Evolutionary conservation across 1,139 yeast genomes (phyloP), one percentile per base, ranked within the genome.

Genomic region (Protomyces lactucae-debilis): DNA sequence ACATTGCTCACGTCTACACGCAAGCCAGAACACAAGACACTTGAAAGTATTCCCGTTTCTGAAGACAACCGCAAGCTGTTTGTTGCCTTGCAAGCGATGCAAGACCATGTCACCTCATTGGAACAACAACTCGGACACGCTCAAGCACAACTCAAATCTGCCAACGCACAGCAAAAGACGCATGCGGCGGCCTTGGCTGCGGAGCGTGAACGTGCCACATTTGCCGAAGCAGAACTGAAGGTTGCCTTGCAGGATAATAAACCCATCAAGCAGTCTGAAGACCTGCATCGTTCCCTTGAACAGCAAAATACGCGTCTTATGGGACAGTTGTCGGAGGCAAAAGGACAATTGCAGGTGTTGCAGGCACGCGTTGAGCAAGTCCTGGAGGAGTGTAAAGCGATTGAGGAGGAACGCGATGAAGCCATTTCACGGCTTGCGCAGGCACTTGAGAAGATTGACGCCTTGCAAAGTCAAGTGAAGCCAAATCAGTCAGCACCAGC

Each of bases 21-120:
- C 8, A 55, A 59, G 48, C 39, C 57, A 21, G 60, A 43, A 28
- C 70, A 68, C 46, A 55, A 55, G 36, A 57, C 57, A 16, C 57
- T 68, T 32, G 67, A 68, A 25, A 65, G 70, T 6, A 65, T 69
- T 10, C 69, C 71, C 5, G 54, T 69, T 43, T 66, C 69, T 12
- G 69, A 67, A 25, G 70, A 68, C 28, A 69, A 69, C 43, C 69
- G 67, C 52, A 67, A 65, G 23, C 67, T 69, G 18, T 53, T 69
- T 23, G 51, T 39, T 14, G 70, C 71, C 3, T 57, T 69, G 45
- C 64, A 69, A 18, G 61, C 64, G 18, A 45, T 69, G 65, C 69
- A 68, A 36, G 64, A 63, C 8, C 61, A 67, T 3, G 61, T 69
- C 23, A 66, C 64, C 60, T 54, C 68, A 12, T 67, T 69, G 10